Evolutionary conservation across 805 yeast genomes (phyloP).

Genomic region (Saccharomyces kudriavzevii): DNA sequence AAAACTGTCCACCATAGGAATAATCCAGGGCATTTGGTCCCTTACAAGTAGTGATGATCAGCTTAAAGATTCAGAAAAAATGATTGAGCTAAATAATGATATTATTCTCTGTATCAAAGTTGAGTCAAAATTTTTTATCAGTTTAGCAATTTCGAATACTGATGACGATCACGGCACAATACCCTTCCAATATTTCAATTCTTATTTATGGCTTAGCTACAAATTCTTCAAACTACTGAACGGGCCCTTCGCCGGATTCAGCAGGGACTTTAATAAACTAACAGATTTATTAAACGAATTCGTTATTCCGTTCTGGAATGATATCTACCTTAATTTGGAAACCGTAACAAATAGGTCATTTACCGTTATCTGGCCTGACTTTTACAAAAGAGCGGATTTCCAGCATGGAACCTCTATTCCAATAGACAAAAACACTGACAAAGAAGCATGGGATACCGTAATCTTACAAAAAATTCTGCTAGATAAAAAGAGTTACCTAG

Average conservation of each 20-base stretch:
- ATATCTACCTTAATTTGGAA: slow-evolving; percentile 20
- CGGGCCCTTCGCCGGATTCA: slow-evolving; percentile 19
- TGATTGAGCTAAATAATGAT: slow-evolving; percentile 27
- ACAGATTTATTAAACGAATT: slow-evolving; percentile 27
- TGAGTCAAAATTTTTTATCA: slow-evolving; percentile 25
- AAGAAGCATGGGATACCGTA: slow-evolving; percentile 23
- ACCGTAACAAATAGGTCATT: slow-evolving; percentile 18
- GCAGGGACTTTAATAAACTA: slow-evolving; percentile 17
- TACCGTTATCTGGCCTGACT: slow-evolving; percentile 16
- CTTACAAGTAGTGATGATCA: slow-evolving; percentile 12
- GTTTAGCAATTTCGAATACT: slow-evolving; percentile 18
- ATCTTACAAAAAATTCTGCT: slow-evolving; percentile 22
- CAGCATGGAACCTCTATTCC: slow-evolving; percentile 1
- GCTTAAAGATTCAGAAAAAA: slow-evolving; percentile 10
- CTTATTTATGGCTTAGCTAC: slow-evolving; percentile 24
- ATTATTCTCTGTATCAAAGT: slow-evolving; percentile 22
- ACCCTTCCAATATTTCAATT: slow-evolving; percentile 23
- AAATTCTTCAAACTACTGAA: slow-evolving; percentile 19
- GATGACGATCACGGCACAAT: slow-evolving; percentile 10
- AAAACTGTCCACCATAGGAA: slow-evolving; percentile 34
- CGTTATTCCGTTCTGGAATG: slow-evolving; percentile 26
- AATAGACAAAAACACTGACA: background rate
- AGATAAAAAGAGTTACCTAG: slow-evolving; percentile 23
- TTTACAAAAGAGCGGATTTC: slow-evolving; percentile 22
- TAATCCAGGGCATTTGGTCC: slow-evolving; percentile 36